phyloP scores from a whole-genome alignment of 2,329 filamentous ascomycete species.

The Fusarium illudens region DNA sequence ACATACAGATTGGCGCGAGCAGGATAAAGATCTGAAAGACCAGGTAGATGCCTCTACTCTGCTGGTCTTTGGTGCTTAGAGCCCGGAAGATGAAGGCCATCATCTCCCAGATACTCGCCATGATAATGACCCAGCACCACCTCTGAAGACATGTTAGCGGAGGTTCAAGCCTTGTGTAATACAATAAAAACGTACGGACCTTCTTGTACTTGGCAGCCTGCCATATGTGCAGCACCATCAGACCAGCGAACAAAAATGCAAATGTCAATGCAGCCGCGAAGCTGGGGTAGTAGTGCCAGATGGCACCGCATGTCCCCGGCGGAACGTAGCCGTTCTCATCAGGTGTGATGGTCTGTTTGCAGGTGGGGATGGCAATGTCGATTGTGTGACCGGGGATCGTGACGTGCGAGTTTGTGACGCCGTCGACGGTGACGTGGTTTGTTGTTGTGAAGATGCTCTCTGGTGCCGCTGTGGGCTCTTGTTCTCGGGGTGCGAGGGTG shows the following conservation, averaged over 20 bases:
- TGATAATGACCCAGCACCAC: constrained; percentile 50
- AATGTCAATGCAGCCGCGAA: constrained; percentile 44
- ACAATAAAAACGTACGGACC: constrained; percentile 31
- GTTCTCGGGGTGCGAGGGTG: constrained; percentile 10
- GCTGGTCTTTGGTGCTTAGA: constrained; percentile 33
- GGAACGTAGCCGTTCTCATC: constrained; percentile 48
- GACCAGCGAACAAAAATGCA: constrained; percentile 36
- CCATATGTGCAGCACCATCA: constrained; percentile 32
- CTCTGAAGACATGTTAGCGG: constrained; percentile 13
- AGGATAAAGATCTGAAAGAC: constrained; percentile 40
- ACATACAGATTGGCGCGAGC: constrained; percentile 34
- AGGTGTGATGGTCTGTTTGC: constrained; percentile 46
- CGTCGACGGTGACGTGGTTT: constrained; percentile 35
- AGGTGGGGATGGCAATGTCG: constrained; percentile 46
- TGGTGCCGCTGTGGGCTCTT: constrained; percentile 12
- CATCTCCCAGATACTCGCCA: constrained; percentile 45
- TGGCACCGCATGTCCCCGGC: constrained; percentile 43
- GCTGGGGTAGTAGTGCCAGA: constrained; percentile 47
- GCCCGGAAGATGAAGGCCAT: constrained; percentile 35
- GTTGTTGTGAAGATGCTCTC: constrained; percentile 42
- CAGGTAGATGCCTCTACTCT: constrained; percentile 25
- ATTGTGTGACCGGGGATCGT: constrained; percentile 45
- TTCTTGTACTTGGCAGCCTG: constrained; percentile 36
- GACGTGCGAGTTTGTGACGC: constrained; percentile 29
- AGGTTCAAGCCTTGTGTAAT: not conserved